Evolutionary conservation across 768 basidiomycete genomes (phyloP).

Genomic region (Mycena leptocephala): DNA sequence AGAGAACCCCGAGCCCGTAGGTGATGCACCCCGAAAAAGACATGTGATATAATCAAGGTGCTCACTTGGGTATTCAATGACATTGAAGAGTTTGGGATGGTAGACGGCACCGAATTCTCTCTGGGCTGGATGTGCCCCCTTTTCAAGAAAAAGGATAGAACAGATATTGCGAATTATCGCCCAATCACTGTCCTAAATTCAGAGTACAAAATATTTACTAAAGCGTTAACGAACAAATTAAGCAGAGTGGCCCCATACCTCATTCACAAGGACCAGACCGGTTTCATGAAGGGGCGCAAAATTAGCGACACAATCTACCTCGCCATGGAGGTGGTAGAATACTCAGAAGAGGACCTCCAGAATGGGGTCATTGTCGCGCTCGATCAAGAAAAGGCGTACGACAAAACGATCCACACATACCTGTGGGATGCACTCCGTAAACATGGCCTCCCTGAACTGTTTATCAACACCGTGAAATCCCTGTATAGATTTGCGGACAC

Average conservation of each 20-base stretch:
- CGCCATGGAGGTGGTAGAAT: slow-evolving; percentile 23
- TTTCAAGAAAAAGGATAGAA: no score
- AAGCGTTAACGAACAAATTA: slow-evolving; percentile 20
- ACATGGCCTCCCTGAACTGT: slow-evolving; percentile 1
- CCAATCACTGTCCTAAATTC: no score
- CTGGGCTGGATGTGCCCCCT: no score
- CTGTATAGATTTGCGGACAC: slow-evolving; percentile 32
- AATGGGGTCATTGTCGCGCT: no score
- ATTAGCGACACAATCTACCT: slow-evolving; percentile 43
- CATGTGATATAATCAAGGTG: neutral
- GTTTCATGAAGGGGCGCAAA: slow-evolving; percentile 37
- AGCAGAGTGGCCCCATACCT: slow-evolving; percentile 3
- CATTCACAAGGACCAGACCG: slow-evolving; percentile 38
- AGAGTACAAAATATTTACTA: slow-evolving; percentile 26
- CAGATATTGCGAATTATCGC: no score
- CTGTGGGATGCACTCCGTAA: neutral
- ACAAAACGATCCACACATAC: neutral
- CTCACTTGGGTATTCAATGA: neutral
- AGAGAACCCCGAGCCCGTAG: neutral
- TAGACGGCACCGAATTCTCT: no score
- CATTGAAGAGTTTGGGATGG: no score
- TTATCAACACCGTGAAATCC: slow-evolving; percentile 36
- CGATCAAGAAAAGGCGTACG: no score
- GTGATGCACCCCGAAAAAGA: neutral
- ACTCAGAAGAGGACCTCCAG: neutral